Base-by-base conservation (phyloP, 2,329 filamentous ascomycete genomes). In the Paecilomyces sp. region DNA sequence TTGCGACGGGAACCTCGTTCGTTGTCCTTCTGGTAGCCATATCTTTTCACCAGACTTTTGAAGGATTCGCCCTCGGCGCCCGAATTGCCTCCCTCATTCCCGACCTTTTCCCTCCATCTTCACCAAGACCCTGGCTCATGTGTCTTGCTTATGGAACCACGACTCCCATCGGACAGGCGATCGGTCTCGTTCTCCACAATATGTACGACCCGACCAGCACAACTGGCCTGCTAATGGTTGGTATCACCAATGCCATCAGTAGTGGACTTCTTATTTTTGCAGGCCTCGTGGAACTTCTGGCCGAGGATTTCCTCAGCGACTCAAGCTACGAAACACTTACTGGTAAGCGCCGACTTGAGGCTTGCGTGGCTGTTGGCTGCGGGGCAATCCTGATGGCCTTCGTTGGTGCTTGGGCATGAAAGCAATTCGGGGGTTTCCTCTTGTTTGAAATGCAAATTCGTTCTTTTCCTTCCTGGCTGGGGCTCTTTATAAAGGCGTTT, bases 211-310 rank as follows among this genome's bases (percentile, higher is more conserved):
- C 91, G 1, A 82, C 85, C 66, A 91, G 88, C 67, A 83, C 90
- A 69, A 84, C 86, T 0, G 91, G 91, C 0, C 75, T 95, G 55
- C 77, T 95, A 28, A 88, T 93, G 77, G 91, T 95, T 5, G 91
- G 91, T 7, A 85, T 92, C 70, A 94, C 93, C 82, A 95, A 96
- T 68, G 90, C 90, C 47, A 88, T 95, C 57, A 92, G 88, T 9
- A 88, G 88, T 56, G 91, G 91, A 0, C 78, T 96, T 56, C 75
- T 96, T 30, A 79, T 95, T 3, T 95, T 93, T 70, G 91, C 91
- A 0, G 90, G 90, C 0, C 77, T 96, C 52, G 91, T 95, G 3
- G 90, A 96, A 75, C 80, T 96, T 22, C 80, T 96, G 54, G 89
- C 90, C 0, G 91, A 95, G 74, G 91, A 96, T 67, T 95, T 95